Base-by-base conservation (phyloP, 805 yeast genomes). In the Candida ponderosae region DNA sequence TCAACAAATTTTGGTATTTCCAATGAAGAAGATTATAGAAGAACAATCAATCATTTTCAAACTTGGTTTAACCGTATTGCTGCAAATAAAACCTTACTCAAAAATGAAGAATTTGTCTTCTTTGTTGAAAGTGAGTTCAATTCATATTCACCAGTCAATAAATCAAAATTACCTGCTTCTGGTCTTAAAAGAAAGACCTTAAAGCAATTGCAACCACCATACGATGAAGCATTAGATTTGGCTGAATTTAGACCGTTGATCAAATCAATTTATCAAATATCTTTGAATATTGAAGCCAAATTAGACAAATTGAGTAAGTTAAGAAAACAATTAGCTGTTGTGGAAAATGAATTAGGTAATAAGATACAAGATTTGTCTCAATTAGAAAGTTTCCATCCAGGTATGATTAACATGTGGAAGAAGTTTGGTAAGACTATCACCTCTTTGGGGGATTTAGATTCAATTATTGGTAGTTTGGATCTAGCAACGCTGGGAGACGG, bases 181-280 rank as follows among this genome's bases (percentile, higher is more conserved):
- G 98, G 97, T 0, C 57, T 93, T 19, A 78, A 80, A 44, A 74
- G 98, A 36, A 85, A 84, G 57, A 88, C 97, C 2, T 69, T 93
- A 51, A 93, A 93, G 57, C 98, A 93, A 56, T 70, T 89, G 32
- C 81, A 84, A 31, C 85, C 95, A 2, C 98, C 98, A 1, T 86
- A 81, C 50, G 98, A 90, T 59, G 90, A 86, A 30, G 80, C 78
- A 33, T 70, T 73, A 19, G 93, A 81, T 43, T 68, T 93, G 42
- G 88, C 93, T 0, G 82, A 76, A 35, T 87, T 89, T 57, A 66
- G 98, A 44, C 98, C 98, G 1, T 54, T 81, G 56, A 81, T 89
- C 29, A 93, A 93, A 60, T 70, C 80, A 9, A 68, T 85, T 13
- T 85, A 86, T 56, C 66, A 78, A 36, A 60, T 60, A 18, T 62